phyloP scores from a whole-genome alignment of 2,329 filamentous ascomycete genomes.

The Penicillium sp. region DNA sequence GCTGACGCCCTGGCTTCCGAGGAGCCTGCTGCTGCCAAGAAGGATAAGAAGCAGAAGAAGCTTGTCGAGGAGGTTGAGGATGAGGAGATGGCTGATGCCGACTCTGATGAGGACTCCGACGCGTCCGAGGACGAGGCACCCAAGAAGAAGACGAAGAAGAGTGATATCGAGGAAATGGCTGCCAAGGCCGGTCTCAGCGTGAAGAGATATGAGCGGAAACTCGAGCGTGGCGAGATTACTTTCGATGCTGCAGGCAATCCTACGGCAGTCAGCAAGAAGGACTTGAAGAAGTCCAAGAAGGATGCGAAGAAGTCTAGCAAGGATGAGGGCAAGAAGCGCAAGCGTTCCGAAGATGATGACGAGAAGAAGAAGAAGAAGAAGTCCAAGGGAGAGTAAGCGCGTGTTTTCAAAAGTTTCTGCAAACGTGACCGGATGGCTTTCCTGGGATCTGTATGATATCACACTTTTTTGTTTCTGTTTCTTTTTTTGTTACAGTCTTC shows the following conservation, averaged over 20 bases:
- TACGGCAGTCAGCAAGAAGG: constrained; percentile 68
- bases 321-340: constrained; percentile 68
- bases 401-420: constrained; percentile 41
- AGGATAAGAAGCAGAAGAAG: constrained; percentile 47
- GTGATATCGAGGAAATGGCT: constrained; percentile 56
- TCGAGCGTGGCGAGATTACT: constrained; percentile 69
- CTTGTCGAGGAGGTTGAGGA: constrained; percentile 46
- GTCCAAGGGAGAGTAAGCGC: constrained; percentile 58
- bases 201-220: constrained; percentile 74
- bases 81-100: constrained; percentile 45
- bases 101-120: constrained; percentile 35
- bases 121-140: constrained; percentile 30
- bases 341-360: constrained; percentile 55
- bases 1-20: constrained; percentile 77
- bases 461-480: constrained; percentile 30
- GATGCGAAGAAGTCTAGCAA: constrained; percentile 54
- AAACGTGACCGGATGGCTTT: constrained; percentile 28
- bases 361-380: constrained; percentile 52
- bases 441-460: constrained; percentile 45
- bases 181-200: constrained; percentile 65
- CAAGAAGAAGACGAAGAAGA: constrained; percentile 42
- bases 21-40: constrained; percentile 51
- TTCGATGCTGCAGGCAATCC: constrained; percentile 63
- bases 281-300: constrained; percentile 69
- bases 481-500: constrained; percentile 25